A percentile compares a stretch with the other conserved stretches of the same genome.
These are phyloP conservation scores for Melampsora abietis-canadensis DNA, from an alignment of 1,284 basidiomycete genomes.

Conservation along the genomic window DNA sequence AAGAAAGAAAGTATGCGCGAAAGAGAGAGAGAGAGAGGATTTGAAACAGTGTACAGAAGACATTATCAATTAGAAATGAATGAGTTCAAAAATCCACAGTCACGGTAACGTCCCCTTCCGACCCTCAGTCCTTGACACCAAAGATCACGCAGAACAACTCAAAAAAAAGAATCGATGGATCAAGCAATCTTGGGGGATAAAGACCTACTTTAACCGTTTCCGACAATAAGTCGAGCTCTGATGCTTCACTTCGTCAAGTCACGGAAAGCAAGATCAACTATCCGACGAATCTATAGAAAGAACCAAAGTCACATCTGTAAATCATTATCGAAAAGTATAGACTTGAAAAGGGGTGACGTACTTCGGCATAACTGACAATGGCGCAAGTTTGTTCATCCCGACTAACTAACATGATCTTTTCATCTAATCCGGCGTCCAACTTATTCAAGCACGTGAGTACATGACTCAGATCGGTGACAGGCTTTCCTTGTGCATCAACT, in stretches of 20 bases:
- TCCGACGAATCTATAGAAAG: conserved; percentile 29
- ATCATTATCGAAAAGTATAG: neutral
- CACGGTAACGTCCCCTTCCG: too few relatives aligned
- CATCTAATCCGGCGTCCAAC: conserved; percentile 88
- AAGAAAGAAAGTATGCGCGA: too few relatives aligned
- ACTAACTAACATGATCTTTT: conserved; percentile 88
- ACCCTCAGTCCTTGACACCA: too few relatives aligned
- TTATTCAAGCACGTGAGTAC: conserved; percentile 62
- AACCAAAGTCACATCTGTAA: neutral
- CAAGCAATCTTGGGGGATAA: too few relatives aligned
- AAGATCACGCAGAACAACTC: too few relatives aligned
- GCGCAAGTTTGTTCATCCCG: conserved; percentile 93
- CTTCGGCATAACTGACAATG: conserved; percentile 88
- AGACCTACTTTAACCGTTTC: too few relatives aligned
- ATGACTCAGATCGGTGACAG: conserved; percentile 83
- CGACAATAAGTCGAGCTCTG: neutral
- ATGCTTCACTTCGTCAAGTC: conserved; percentile 16
- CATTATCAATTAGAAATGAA: too few relatives aligned
- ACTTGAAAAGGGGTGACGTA: conserved; percentile 44
- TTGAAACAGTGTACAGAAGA: too few relatives aligned
- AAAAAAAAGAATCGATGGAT: too few relatives aligned
- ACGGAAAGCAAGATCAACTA: conserved; percentile 37
- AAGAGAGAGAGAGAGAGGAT: too few relatives aligned
- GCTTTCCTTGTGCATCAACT: conserved; percentile 82
- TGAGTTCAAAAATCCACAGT: too few relatives aligned